A percentile compares a stretch with the other conserved stretches of the same genome.
Conservation (phyloP, 768 basidiomycete genomes). For the Hydnomerulius pinastri region DNA sequence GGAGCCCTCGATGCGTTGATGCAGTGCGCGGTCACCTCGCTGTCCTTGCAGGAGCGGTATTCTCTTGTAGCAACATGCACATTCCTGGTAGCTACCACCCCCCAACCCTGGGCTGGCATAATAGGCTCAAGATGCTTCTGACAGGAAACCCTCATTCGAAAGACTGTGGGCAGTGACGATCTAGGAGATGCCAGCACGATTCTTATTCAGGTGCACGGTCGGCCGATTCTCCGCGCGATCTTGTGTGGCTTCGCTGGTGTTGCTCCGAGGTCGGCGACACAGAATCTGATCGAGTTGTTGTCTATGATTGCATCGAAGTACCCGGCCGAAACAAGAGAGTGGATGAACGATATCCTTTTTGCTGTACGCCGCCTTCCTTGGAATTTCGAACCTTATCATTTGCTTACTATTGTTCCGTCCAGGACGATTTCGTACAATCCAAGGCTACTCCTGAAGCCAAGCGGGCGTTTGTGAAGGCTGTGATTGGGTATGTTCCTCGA, state of each 20-base stretch:
- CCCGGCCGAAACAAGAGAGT: conserved; percentile 55
- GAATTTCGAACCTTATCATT: conserved; percentile 1
- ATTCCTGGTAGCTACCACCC: conserved; percentile 64
- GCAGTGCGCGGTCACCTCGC: conserved; percentile 64
- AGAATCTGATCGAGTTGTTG: conserved; percentile 83
- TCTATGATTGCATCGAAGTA: conserved; percentile 63
- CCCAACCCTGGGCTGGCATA: not conserved
- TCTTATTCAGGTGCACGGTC: conserved; percentile 58
- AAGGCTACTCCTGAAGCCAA: conserved; percentile 77
- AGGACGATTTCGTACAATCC: conserved; percentile 76
- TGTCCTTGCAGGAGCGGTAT: conserved; percentile 81
- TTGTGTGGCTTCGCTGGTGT: conserved; percentile 81
- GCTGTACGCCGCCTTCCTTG: conserved; percentile 42
- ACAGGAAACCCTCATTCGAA: conserved; percentile 64
- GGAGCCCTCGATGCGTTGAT: conserved; percentile 68
- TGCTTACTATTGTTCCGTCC: not conserved
- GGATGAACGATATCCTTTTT: conserved; percentile 75
- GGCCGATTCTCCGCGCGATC: conserved; percentile 67
- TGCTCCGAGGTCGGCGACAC: conserved; percentile 80
- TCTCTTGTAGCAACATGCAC: conserved; percentile 79
- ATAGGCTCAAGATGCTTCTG: not conserved
- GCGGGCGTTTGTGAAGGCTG: conserved; percentile 72
- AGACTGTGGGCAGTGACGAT: conserved; percentile 63
- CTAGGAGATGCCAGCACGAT: conserved; percentile 56
- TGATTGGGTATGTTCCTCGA: conserved; percentile 54